Evolutionary conservation across 2,329 filamentous ascomycete genomes (phyloP).

Genomic region (Cladobotryum mycophilum): DNA sequence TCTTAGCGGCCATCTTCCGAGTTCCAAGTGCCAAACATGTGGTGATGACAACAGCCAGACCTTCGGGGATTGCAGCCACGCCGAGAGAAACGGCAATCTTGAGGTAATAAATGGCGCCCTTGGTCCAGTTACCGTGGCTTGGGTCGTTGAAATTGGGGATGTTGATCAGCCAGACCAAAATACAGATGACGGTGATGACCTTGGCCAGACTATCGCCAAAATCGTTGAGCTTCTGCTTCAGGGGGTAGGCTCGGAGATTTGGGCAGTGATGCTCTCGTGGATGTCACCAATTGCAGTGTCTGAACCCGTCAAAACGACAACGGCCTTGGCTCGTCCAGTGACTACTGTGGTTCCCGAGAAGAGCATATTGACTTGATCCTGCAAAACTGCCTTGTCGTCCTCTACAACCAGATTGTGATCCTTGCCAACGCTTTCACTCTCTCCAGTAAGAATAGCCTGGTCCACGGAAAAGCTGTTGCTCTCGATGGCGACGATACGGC

Average conservation of each 20-base stretch:
- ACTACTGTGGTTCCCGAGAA: constrained; percentile 98
- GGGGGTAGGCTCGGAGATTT: constrained; percentile 92
- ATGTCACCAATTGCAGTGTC: constrained; percentile 97
- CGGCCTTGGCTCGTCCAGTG: constrained; percentile 82
- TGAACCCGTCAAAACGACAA: constrained; percentile 84
- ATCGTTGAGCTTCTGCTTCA: constrained; percentile 98
- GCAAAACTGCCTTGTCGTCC: constrained; percentile 83
- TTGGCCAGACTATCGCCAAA: constrained; percentile 95
- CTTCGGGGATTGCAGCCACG: constrained; percentile 95
- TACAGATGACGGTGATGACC: constrained; percentile 95
- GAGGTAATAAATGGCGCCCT: constrained; percentile 98
- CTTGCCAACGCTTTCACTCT: constrained; percentile 95
- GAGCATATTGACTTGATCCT: constrained; percentile 96
- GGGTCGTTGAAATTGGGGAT: constrained; percentile 95
- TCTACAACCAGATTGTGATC: constrained; percentile 59
- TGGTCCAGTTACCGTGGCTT: constrained; percentile 85
- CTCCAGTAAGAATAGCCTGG: constrained; percentile 93
- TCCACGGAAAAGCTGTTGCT: constrained; percentile 98
- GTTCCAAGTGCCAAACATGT: constrained; percentile 94
- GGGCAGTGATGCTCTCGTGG: constrained; percentile 94
- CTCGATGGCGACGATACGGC: constrained; percentile 79
- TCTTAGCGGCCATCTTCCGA: constrained; percentile 97
- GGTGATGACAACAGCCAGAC: constrained; percentile 97
- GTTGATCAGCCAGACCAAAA: constrained; percentile 98
- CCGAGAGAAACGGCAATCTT: constrained; percentile 98